Evolutionary conservation across 2,329 filamentous ascomycete species (phyloP), one percentile per base, ranked within the genome.

Genomic region (Trichoderma afroharzianum): DNA sequence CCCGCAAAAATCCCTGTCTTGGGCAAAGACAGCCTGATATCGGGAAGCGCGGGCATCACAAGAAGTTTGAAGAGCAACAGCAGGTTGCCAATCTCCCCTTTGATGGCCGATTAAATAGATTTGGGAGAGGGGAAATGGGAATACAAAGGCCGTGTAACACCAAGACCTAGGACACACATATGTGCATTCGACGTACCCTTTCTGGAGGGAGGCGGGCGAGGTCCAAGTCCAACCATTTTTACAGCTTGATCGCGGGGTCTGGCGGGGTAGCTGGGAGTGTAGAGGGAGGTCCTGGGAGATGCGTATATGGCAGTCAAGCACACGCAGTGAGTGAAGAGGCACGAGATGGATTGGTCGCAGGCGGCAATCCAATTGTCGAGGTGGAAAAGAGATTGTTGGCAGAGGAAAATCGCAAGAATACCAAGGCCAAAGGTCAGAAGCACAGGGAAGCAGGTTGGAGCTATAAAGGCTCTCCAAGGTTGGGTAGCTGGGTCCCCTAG

Each of bases 151-250:
- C 15, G 6, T 26, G 33, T 7, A 58, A 26, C 8, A 15, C 15
- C 26, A 30, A 36, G 21, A 11, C 14, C 14, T 36, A 32, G 28
- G 50, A 61, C 15, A 43, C 36, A 43, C 3, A 6, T 68, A 30
- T 62, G 30, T 58, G 63, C 89, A 81, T 24, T 63, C 21, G 55
- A 68, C 89, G 81, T 88, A 92, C 92, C 92, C 88, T 92, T 93
- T 76, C 85, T 82, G 77, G 83, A 84, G 76, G 84, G 84, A 75
- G 83, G 84, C 79, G 82, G 83, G 79, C 84, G 83, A 77, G 84
- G 84, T 80, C 85, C 85, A 74, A 86, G 80, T 74, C 84, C 84
- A 76, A 86, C 85, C 85, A 86, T 86, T 78, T 80, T 85, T 80
- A 74, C 74, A 64, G 77, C 71, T 73, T 72, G 75, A 76, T 79